Evolutionary conservation across 2,329 filamentous ascomycete species (phyloP).

Genomic region (Neofusicoccum kwambonambiense): DNA sequence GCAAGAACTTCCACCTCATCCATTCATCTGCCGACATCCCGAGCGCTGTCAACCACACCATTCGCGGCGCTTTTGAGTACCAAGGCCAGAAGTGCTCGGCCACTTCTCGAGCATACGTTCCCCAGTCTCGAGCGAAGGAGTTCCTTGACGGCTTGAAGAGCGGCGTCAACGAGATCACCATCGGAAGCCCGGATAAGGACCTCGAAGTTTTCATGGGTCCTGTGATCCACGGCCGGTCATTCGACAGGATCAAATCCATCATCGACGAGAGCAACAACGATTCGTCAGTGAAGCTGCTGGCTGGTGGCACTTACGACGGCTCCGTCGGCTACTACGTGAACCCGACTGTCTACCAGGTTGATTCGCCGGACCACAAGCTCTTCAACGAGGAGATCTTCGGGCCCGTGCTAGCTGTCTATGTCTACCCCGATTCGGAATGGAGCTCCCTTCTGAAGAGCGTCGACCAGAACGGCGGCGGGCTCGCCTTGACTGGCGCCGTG

Average conservation of each 20-base stretch:
- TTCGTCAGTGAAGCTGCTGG: constrained; percentile 67
- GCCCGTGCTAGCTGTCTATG: constrained; percentile 69
- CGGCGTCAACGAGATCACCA: constrained; percentile 68
- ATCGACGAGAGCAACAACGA: constrained; percentile 79
- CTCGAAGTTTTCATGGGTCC: constrained; percentile 81
- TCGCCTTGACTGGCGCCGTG: constrained; percentile 73
- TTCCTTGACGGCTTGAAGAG: constrained; percentile 65
- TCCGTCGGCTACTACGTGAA: constrained; percentile 79
- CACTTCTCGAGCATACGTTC: constrained; percentile 75
- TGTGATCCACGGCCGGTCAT: constrained; percentile 78
- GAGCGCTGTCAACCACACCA: constrained; percentile 77
- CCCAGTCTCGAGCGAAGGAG: constrained; percentile 69
- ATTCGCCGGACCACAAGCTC: constrained; percentile 70
- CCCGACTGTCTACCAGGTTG: constrained; percentile 77
- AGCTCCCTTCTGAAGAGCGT: constrained; percentile 60
- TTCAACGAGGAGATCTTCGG: constrained; percentile 80
- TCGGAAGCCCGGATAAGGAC: constrained; percentile 64
- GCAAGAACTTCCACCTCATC: constrained; percentile 89
- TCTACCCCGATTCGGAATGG: constrained; percentile 75
- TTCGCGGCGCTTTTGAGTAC: constrained; percentile 86
- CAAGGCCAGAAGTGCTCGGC: constrained; percentile 91
- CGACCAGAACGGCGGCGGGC: constrained; percentile 67
- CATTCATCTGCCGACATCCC: constrained; percentile 73
- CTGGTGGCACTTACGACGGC: constrained; percentile 74
- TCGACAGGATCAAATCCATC: constrained; percentile 73